These are phyloP conservation scores for Flammula alnicola DNA, from an alignment of 1,284 basidiomycete species.

Conservation along the genomic window DNA sequence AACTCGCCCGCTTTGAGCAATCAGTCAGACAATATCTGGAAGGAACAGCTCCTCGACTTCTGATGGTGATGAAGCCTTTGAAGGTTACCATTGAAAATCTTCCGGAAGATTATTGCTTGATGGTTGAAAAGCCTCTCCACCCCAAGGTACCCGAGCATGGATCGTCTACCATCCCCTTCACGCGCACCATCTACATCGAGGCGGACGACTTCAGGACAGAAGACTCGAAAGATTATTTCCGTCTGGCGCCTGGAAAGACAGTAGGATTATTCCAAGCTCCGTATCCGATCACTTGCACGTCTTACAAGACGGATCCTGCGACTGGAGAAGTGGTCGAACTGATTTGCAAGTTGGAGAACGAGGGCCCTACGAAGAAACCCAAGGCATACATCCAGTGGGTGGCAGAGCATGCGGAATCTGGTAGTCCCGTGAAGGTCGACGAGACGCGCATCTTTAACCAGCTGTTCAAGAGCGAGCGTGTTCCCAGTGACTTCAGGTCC, in stretches of 20 bases:
- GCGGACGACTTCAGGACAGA: conserved; percentile 91
- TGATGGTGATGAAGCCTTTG: conserved; percentile 93
- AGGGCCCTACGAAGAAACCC: conserved; percentile 74
- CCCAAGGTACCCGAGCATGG: conserved; percentile 94
- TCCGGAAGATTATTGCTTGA: conserved; percentile 82
- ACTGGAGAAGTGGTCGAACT: conserved; percentile 83
- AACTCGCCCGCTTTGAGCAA: conserved; percentile 91
- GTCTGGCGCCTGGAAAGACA: conserved; percentile 95
- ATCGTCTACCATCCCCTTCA: conserved; percentile 84
- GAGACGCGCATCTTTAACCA: conserved; percentile 94
- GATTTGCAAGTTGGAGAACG: conserved; percentile 79
- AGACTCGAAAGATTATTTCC: conserved; percentile 96
- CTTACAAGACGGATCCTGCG: conserved; percentile 76
- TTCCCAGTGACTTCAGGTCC: conserved; percentile 78
- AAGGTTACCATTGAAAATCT: conserved; percentile 94
- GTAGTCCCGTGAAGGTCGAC: conserved; percentile 84
- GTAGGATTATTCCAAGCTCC: conserved; percentile 98
- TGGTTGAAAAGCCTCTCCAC: conserved; percentile 92
- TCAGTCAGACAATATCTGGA: conserved; percentile 91
- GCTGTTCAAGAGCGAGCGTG: conserved; percentile 94
- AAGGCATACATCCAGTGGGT: conserved; percentile 99
- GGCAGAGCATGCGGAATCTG: conserved; percentile 78
- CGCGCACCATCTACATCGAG: conserved; percentile 92
- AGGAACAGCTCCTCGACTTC: conserved; percentile 83
- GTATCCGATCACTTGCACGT: conserved; percentile 91